These are phyloP conservation scores for Cocos nucifera DNA, from an alignment of 176 grass and related monocot species.

Conservation along the genomic window DNA sequence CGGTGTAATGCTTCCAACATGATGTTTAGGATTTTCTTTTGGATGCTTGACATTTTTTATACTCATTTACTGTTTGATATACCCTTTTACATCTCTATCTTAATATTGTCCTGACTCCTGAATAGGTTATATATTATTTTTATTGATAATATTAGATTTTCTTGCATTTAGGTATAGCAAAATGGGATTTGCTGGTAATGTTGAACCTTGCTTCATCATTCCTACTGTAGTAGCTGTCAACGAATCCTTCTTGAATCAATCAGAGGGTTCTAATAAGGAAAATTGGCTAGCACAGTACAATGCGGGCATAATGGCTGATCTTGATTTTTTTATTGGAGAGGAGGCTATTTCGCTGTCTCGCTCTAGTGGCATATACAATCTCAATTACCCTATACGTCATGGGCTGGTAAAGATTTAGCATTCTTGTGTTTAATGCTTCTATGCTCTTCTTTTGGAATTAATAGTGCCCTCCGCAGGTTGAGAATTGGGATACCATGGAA, in stretches of 20 bases:
- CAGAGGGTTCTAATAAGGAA: conserved; percentile 48
- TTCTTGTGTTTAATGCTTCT: not conserved
- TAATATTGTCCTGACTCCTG: too few relatives aligned
- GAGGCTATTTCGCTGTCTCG: conserved; percentile 56
- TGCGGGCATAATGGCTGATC: conserved; percentile 97
- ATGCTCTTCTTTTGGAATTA: conserved; percentile 7
- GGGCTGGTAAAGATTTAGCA: conserved; percentile 49
- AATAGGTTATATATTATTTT: not conserved
- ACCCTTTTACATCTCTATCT: too few relatives aligned
- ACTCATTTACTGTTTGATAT: too few relatives aligned
- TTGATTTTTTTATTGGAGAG: conserved; percentile 89
- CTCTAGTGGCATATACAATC: conserved; percentile 67
- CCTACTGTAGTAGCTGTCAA: conserved; percentile 85
- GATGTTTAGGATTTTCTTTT: too few relatives aligned
- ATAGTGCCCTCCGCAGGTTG: conserved; percentile 41
- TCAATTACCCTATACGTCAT: conserved; percentile 58
- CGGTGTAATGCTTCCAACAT: too few relatives aligned
- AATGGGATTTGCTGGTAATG: conserved; percentile 84
- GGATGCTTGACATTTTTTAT: too few relatives aligned
- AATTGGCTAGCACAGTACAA: conserved; percentile 94
- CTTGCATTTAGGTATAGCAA: conserved; percentile 67
- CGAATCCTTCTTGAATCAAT: conserved; percentile 87
- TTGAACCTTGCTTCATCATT: conserved; percentile 68
- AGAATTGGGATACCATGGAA: conserved; percentile 94
- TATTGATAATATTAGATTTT: conserved; percentile 4